phyloP scores from a whole-genome alignment of 768 basidiomycete species.

The Xerocomus potaroensis region DNA sequence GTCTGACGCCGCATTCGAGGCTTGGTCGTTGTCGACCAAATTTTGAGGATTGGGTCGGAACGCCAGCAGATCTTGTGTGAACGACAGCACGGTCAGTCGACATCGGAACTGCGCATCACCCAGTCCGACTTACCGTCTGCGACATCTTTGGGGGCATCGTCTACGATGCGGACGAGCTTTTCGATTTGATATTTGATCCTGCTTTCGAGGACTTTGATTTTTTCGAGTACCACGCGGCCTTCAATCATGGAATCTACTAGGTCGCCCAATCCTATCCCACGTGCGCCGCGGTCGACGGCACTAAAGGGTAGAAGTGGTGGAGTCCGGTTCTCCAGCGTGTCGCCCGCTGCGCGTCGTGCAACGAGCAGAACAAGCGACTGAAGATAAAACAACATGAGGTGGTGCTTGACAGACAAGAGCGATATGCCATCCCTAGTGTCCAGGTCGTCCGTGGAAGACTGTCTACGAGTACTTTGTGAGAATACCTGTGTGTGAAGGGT shows the following conservation, averaged over 20 bases:
- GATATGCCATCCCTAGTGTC: conserved; percentile 82
- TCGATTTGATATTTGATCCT: conserved; percentile 96
- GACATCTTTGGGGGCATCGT: conserved; percentile 46
- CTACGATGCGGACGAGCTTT: conserved; percentile 78
- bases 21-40: conserved; percentile 45
- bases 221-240: conserved; percentile 80
- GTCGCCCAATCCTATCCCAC: conserved; percentile 66
- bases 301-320: conserved; percentile 53
- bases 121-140: conserved; percentile 51
- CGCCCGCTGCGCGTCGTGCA: conserved; percentile 65
- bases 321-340: conserved; percentile 51
- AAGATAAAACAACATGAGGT: conserved; percentile 78
- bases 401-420: conserved; percentile 82
- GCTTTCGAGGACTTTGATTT: conserved; percentile 76
- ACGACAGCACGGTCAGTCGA: not conserved
- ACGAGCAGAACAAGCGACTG: conserved; percentile 76
- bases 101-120: not conserved
- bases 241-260: conserved; percentile 78
- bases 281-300: conserved; percentile 41
- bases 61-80: conserved; percentile 71
- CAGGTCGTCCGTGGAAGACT: conserved; percentile 32
- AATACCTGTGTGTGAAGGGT: not conserved
- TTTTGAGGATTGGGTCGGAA: conserved; percentile 89
- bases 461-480: conserved; percentile 25
- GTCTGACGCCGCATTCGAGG: conserved; percentile 31